Percentiles rank a stretch among this genome's conserved stretches.
Conservation (phyloP, 345 rosid species). For the Ceriops decandra region DNA sequence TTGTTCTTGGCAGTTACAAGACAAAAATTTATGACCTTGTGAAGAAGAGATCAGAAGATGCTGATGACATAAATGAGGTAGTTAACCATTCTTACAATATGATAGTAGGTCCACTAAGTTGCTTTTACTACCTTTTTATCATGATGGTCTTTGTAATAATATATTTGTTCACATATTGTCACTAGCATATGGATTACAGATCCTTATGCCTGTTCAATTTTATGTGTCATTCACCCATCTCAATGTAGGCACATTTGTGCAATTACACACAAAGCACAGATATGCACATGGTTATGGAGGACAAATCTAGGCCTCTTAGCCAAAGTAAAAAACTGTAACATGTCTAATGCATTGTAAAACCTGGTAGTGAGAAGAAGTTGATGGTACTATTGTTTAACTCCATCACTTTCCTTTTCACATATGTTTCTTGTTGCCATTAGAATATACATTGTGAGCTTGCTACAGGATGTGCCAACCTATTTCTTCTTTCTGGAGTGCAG, state of each 20-base stretch:
- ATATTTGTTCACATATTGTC: neutral
- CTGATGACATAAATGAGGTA: conserved; percentile 69
- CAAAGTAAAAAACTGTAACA: too few relatives aligned
- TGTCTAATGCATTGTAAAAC: too few relatives aligned
- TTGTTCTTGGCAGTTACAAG: conserved; percentile 57
- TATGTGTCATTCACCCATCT: too few relatives aligned
- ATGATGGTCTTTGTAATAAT: neutral
- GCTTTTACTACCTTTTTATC: neutral
- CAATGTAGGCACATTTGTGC: too few relatives aligned
- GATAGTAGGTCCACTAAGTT: neutral
- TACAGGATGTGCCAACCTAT: conserved; percentile 7
- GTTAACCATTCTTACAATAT: neutral
- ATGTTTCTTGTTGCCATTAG: conserved; percentile 4
- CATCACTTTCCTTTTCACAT: neutral
- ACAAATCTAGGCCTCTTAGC: too few relatives aligned
- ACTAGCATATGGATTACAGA: neutral
- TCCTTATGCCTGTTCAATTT: too few relatives aligned
- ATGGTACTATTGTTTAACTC: neutral
- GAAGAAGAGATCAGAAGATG: conserved; percentile 69
- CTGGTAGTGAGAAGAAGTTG: too few relatives aligned
- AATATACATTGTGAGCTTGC: neutral
- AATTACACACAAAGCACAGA: too few relatives aligned
- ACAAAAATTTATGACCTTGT: conserved; percentile 78
- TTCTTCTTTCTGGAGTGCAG: conserved; percentile 39
- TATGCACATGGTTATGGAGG: too few relatives aligned